Evolutionary conservation across 1,139 yeast genomes (phyloP), one percentile per base, ranked within the genome.

Genomic region (Eremothecium gossypii): DNA sequence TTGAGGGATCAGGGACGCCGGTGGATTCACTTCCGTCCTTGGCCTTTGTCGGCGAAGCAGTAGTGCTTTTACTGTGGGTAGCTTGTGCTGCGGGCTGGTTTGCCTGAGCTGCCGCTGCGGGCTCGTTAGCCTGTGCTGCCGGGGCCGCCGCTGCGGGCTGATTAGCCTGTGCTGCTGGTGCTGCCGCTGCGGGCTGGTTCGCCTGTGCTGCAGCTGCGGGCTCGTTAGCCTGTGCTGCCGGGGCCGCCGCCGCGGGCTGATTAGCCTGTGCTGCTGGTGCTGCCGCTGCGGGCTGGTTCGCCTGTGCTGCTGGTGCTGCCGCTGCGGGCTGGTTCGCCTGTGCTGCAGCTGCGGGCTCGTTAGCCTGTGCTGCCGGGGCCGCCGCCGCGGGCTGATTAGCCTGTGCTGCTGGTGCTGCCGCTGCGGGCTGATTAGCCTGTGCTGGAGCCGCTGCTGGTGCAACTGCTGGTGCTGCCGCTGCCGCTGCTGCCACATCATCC

Each of bases 131-230:
- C 8, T 38, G 9, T 7, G 39, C 31, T 9, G 48, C 30, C 10
- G 46, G 42, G 4, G 49, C 40, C 12, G 48, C 34, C 13, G 46
- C 34, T 3, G 46, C 38, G 10, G 46, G 10, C 7, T 42, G 49
- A 42, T 29, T 29, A 29, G n/a, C 35, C n/a, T n/a, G 35, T 27
- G 38, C 30, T 43, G 38, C 6, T 38, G 45, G 26, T 42, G 20
- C 20, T 32, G 12, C 20, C 3, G 20, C 35, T 31, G 33, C 33
- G 8, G 33, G 17, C 13, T 8, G 33, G 12, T 32, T 13, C 4
- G 13, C 20, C n/a, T 11, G 17, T 9, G 42, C 27, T 12, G 32
- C 4, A 7, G 28, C 33, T 27, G 40, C 30, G 7, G 37, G 10
- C 12, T 13, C 20, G 13, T 30, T 14, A 8, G 39, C 35, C 10